These are phyloP conservation scores for Trichomonascaceae sp. DNA, from an alignment of 1,139 yeast genomes.

Conservation along the genomic window DNA sequence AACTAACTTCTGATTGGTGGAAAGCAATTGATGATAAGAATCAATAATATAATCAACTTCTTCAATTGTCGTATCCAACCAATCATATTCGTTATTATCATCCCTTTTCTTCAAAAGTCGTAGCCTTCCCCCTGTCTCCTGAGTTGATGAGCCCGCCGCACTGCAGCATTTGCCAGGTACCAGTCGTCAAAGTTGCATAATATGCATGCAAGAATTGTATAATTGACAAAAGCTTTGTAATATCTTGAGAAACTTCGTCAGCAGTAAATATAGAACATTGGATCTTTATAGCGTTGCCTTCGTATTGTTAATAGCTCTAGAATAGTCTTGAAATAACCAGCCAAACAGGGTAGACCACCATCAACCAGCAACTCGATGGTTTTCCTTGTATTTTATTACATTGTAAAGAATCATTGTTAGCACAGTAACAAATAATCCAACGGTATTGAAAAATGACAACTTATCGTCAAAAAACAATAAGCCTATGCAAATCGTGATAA, in stretches of 20 bases:
- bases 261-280: not conserved
- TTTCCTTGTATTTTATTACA: slow-evolving; percentile 3
- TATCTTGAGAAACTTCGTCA: not conserved
- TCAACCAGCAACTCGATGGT: not conserved
- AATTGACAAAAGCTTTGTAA: not conserved
- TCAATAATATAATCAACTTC: too few relatives aligned
- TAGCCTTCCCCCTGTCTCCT: not conserved
- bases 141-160: not conserved
- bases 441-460: slow-evolving; percentile 56
- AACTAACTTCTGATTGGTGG: too few relatives aligned
- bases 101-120: not conserved
- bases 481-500: slow-evolving; percentile 71
- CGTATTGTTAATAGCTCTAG: not conserved
- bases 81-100: too few relatives aligned
- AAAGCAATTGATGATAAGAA: too few relatives aligned
- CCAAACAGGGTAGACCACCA: not conserved
- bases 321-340: not conserved
- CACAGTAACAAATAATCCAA: slow-evolving; percentile 76
- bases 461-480: slow-evolving; percentile 69
- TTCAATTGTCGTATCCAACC: not conserved
- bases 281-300: not conserved
- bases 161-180: not conserved
- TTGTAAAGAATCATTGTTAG: slow-evolving; percentile 70
- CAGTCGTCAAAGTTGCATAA: not conserved
- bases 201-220: not conserved